Evolutionary conservation across 345 rosid genomes (phyloP), one percentile per base, ranked within the genome.

Genomic region (Populus simonii): DNA sequence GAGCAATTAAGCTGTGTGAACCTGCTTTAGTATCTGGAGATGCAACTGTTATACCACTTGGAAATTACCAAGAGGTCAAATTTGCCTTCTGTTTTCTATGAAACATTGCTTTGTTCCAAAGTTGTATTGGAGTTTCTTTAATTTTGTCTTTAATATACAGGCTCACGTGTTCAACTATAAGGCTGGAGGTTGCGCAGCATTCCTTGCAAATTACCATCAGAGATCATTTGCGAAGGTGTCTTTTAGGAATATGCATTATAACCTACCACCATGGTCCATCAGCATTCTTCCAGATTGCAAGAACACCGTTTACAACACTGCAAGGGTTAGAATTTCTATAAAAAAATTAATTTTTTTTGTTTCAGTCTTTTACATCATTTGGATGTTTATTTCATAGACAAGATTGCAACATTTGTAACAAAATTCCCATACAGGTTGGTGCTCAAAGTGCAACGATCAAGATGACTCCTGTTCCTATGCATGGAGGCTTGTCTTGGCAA

Each of bases 221-320:
- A 83, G 71, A 74, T 85, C 97, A 72, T 89, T 78, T 51, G 89
- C 97, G 15, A 94, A 84, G 82, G 98, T 96, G 74, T 74, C 96
- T 62, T 96, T 92, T 41, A 78, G 93, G 70, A 87, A 81, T 80
- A 89, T 76, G 88, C 98, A 94, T 84, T 94, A 92, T 84, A 90
- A 94, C 82, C 84, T 96, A 62, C 99, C 99, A 81, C 97, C 99
- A 8, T 96, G 99, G 99, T 94, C 99, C 79, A 87, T 96, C 72
- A 96, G 99, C 87, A 91, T 96, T 82, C 97, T 96, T 72, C 98
- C 98, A 11, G 98, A 94, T 87, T 96, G 98, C 94, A 91, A 91
- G 90, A 94, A 92, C 85, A 96, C 98, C 5, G 97, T 88, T 51
- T 96, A 94, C 88, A 94, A 96, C 89, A 96, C 99, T 69, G 99